Base-by-base conservation (phyloP, 129 eudicot species). In the Escallonia herrerae region DNA sequence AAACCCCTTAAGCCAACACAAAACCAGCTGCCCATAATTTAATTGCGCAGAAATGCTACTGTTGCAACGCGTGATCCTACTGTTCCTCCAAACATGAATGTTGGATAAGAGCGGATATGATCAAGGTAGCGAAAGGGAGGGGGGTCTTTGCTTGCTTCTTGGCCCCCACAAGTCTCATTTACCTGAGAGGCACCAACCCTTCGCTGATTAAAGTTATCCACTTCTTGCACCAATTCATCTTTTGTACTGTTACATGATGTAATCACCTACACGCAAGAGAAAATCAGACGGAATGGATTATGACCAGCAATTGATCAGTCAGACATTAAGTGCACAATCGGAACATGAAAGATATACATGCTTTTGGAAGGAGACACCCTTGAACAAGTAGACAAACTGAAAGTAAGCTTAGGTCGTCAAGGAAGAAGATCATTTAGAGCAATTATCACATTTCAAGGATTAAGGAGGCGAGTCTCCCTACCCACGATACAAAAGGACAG, bases 21-120 rank as follows among this genome's bases (percentile, higher is more conserved):
- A 40, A 37, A 13, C 43, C 69, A 60, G 62, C 3, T 43, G 47
- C 50, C 40, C 62, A 47, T 22, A n/a, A 22, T 58, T 82, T 74
- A 85, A 73, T 75, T 89, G 54, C 97, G 85, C 53, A 83, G 72
- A 84, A 94, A 94, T 38, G 95, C 99, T 43, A 94, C 97, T 0
- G 99, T 89, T 12, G 95, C 96, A 58, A 94, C 97, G 43, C 99
- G 97, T 0, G 99, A 81, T 46, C 99, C 99, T 12, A 84, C 94
- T 22, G 94, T 76, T 65, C 99, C 99, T 64, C 99, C 99, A 66
- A 94, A 94, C 95, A 70, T 82, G 68, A 94, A 94, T 40, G 99
- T 94, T 6, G 99, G 99, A 69, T 89, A 94, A 6, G 93, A 60
- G 33, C 99, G 95, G 48, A 94, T 76, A 60, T 94, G 99, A 66